Evolutionary conservation across 257 asterid genomes (phyloP).

Genomic region (Handroanthus guayacan): DNA sequence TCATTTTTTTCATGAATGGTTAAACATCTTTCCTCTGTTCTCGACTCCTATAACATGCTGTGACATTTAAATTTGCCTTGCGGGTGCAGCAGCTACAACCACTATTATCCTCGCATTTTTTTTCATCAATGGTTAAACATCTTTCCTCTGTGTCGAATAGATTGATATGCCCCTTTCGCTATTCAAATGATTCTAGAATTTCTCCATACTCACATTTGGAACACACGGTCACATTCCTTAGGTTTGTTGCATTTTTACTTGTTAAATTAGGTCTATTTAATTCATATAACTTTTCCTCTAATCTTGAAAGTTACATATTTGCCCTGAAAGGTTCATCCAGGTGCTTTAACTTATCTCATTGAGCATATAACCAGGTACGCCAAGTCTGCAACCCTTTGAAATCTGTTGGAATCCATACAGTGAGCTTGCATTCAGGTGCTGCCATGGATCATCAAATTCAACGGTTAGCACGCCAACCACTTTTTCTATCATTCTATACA

Average conservation of each 20-base stretch:
- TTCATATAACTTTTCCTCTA: neutral
- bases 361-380: constrained; percentile 54
- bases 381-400: constrained; percentile 72
- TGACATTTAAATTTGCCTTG: neutral
- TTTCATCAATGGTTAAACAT: neutral
- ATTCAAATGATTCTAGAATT: neutral
- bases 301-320: constrained; percentile 5
- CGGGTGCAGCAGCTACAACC: neutral
- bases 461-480: constrained; percentile 48
- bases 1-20: neutral
- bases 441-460: constrained; percentile 68
- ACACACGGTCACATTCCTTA: neutral
- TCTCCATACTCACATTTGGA: neutral
- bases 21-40: neutral
- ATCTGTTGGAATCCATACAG: constrained; percentile 63
- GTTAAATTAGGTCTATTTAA: neutral
- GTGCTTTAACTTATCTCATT: constrained; percentile 19
- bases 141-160: neutral
- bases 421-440: constrained; percentile 74
- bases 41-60: neutral
- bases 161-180: neutral
- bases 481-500: neutral
- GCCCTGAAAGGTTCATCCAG: constrained; percentile 10
- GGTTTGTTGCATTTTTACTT: neutral
- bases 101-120: neutral